Conservation (phyloP, 768 basidiomycete species). For the Suillus luteus region DNA sequence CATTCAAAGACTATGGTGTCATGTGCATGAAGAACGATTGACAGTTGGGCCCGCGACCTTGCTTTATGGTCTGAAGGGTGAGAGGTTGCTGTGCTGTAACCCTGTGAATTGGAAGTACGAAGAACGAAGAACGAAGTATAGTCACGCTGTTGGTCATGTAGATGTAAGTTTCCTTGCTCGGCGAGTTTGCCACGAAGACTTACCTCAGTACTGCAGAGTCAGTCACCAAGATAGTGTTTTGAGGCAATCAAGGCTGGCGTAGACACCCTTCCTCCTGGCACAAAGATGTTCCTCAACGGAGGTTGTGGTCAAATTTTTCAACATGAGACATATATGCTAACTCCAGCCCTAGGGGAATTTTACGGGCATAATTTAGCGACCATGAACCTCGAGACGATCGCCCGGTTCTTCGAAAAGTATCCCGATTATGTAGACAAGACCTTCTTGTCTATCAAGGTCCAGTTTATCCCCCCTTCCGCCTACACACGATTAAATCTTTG, state of each 20-base stretch:
- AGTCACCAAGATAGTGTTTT: conserved; percentile 59
- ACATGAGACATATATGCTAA: background rate
- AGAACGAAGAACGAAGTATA: too few relatives aligned
- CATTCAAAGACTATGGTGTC: background rate
- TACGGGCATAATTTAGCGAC: conserved; percentile 47
- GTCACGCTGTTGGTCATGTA: too few relatives aligned
- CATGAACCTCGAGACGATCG: conserved; percentile 51
- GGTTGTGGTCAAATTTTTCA: conserved; percentile 31
- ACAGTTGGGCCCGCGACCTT: background rate
- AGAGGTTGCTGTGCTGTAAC: too few relatives aligned
- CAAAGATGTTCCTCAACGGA: conserved; percentile 53
- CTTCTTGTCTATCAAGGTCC: conserved; percentile 38
- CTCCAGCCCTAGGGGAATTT: conserved; percentile 47
- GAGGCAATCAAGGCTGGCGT: conserved; percentile 58
- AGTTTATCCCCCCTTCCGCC: background rate
- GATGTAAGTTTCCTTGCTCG: too few relatives aligned
- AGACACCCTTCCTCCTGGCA: conserved; percentile 42
- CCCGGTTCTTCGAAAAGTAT: conserved; percentile 47
- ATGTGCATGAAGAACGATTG: background rate
- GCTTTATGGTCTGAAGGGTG: too few relatives aligned
- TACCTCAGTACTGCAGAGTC: conserved; percentile 25
- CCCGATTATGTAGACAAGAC: conserved; percentile 38
- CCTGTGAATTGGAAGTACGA: too few relatives aligned
- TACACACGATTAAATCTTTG: background rate
- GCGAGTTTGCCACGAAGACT: too few relatives aligned